Evolutionary conservation across 768 basidiomycete species (phyloP).

Genomic region (Tylopilus sp.): DNA sequence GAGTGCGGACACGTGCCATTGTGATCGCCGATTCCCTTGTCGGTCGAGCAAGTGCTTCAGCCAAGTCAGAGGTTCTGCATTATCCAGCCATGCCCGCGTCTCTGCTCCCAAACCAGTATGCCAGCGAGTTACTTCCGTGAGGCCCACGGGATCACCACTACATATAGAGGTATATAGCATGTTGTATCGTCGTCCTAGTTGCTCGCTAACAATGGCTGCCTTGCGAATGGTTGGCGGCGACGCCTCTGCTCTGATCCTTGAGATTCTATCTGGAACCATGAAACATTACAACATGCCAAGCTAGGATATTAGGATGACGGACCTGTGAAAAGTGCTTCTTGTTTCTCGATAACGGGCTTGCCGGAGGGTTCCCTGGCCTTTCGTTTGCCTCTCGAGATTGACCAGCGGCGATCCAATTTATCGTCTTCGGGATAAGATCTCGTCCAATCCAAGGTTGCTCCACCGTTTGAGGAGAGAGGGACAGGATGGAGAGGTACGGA

Average conservation of each 20-base stretch:
- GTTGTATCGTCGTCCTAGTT: constrained; percentile 62
- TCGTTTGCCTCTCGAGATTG: constrained; percentile 47
- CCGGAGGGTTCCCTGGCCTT: constrained; percentile 55
- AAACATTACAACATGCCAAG: background rate
- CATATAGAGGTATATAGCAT: constrained; percentile 44
- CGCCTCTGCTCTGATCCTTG: constrained; percentile 46
- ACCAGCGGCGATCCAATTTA: constrained; percentile 59
- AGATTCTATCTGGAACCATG: constrained; percentile 49
- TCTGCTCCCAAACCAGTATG: constrained; percentile 46
- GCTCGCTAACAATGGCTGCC: constrained; percentile 59
- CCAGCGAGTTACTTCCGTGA: constrained; percentile 57
- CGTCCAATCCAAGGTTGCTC: constrained; percentile 73
- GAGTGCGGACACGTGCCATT: constrained; percentile 66
- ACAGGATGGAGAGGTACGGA: constrained; percentile 54
- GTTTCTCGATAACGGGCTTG: constrained; percentile 50
- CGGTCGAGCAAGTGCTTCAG: constrained; percentile 60
- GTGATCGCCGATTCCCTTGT: constrained; percentile 39
- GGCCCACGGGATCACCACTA: constrained; percentile 36
- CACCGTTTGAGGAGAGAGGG: constrained; percentile 65
- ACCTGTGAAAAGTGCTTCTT: constrained; percentile 60
- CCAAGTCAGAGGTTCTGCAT: constrained; percentile 72
- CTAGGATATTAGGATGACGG: constrained; percentile 10
- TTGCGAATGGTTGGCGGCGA: constrained; percentile 58
- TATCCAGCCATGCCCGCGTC: constrained; percentile 53
- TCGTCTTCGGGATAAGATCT: constrained; percentile 53